Evolutionary conservation across 2,329 filamentous ascomycete genomes (phyloP), one percentile per base, ranked within the genome.

Genomic region (Akanthomyces muscarius): DNA sequence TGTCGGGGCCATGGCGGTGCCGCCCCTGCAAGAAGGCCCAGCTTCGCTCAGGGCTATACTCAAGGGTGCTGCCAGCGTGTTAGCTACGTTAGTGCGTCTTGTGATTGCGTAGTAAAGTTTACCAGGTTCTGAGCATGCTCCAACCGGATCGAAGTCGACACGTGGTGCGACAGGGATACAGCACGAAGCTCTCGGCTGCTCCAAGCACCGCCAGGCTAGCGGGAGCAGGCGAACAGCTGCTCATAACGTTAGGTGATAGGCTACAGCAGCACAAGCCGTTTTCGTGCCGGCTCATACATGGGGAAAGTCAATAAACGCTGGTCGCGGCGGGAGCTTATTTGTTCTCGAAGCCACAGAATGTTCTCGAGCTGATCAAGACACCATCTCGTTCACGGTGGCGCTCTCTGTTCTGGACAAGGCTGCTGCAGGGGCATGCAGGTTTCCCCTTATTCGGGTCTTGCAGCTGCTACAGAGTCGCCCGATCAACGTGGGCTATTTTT

Each of bases 81-180:
- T 18, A 16, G 8, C n/a, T 45, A n/a, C n/a, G n/a, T n/a, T n/a
- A 51, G 23, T n/a, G 23, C 13, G 60, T 50, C 52, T 56, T 44
- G 52, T 62, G 16, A 62, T 48, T 45, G 18, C 4, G 44, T 14
- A 44, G 18, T 16, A 21, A 1, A 33, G 36, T 23, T 33, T 23
- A 21, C 18, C 38, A 41, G 56, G 18, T 23, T 21, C 7, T 23
- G 33, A 51, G 30, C 23, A 25, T 23, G 48, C 48, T 45, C 45
- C 48, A 50, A 28, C 44, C 47, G 62, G 56, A 63, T 63, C 62
- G 55, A 30, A n/a, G 30, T 47, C 42, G 55, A 55, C 62, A 63
- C 62, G 62, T 63, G 55, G 62, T 53, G 25, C n/a, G 50, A 51
- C 61, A 63, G 61, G 61, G 61, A 63, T 63, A 33, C 47, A 23